Evolutionary conservation across 208 protist genomes (phyloP), one percentile per base, ranked within the genome.

Genomic region (Phytomonas sp.): DNA sequence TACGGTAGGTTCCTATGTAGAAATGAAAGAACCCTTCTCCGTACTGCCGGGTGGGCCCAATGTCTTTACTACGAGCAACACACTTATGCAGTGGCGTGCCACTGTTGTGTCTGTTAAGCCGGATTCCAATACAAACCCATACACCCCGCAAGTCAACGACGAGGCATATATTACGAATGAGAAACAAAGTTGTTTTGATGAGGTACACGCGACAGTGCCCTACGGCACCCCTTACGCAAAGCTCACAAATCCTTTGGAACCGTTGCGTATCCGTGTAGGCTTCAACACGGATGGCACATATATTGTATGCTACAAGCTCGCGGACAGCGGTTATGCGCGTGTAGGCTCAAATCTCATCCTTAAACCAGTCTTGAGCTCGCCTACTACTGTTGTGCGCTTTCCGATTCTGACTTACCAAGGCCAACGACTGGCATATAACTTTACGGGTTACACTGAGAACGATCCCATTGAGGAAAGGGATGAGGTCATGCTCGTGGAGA

Each of bases 41-140:
- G 85, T 96, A 23, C 67, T 80, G 20, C 37, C 85, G 1, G 85
- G 85, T 60, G 87, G 87, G 9, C 87, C 89, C 34, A 66, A 77
- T 3, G 67, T 61, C 4, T 87, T 86, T 29, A 15, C 70, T 23
- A 82, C 85, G 17, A 93, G 78, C 70, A 96, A 96, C 76, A 86
- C 75, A n/a, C 87, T 87, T 32, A 96, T 96, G 89, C 70, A 67
- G 13, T 85, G 85, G 23, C 88, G 92, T 34, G 82, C 92, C 9
- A 91, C 84, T 26, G 78, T 79, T 29, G 63, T 95, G 40, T 76
- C 68, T 11, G 82, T 95, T 69, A 11, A 56, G 20, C 46, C 46
- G 46, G 46, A 56, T 56, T 60, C 74, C 15, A 51, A 68, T 34
- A 69, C 75, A 13, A 60, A 71, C 66, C 59, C 71, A 30, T 89